Conservation (phyloP, 352 stramenopile genomes). For the Halophytophthora batemanensis region DNA sequence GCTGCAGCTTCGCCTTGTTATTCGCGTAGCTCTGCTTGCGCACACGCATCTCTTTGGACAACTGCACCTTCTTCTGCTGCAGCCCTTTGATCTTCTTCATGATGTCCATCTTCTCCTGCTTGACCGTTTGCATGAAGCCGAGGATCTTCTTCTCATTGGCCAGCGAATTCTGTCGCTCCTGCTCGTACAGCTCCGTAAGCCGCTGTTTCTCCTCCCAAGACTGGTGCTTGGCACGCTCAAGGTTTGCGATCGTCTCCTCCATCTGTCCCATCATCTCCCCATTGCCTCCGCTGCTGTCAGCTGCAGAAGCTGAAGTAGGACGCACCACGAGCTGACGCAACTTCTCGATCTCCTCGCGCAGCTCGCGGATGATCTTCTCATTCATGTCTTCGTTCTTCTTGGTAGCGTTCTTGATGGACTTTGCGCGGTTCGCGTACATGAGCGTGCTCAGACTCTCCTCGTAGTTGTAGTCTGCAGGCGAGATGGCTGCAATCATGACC, state of each 20-base stretch:
- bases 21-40: constrained; percentile 72
- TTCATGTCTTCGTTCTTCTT: constrained; percentile 91
- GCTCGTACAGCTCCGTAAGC: constrained; percentile 80
- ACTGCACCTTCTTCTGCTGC: constrained; percentile 72
- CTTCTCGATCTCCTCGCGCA: constrained; percentile 91
- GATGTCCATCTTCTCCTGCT: constrained; percentile 90
- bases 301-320: constrained; percentile 30
- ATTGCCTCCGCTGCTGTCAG: constrained; percentile 4
- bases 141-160: constrained; percentile 81
- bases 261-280: constrained; percentile 70
- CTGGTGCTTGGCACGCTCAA: constrained; percentile 85
- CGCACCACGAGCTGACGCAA: constrained; percentile 83
- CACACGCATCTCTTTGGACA: constrained; percentile 71
- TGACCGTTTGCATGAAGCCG: constrained; percentile 87
- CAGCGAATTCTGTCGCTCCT: constrained; percentile 85
- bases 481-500: constrained; percentile 94
- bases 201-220: constrained; percentile 90
- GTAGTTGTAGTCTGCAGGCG: constrained; percentile 89
- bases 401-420: constrained; percentile 89
- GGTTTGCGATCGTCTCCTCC: constrained; percentile 83
- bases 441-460: constrained; percentile 94
- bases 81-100: constrained; percentile 88
- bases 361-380: constrained; percentile 88
- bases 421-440: constrained; percentile 92
- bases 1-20: constrained; percentile 71